phyloP scores from a whole-genome alignment of 352 stramenopile genomes.

The Globisporangium abappressorium region DNA sequence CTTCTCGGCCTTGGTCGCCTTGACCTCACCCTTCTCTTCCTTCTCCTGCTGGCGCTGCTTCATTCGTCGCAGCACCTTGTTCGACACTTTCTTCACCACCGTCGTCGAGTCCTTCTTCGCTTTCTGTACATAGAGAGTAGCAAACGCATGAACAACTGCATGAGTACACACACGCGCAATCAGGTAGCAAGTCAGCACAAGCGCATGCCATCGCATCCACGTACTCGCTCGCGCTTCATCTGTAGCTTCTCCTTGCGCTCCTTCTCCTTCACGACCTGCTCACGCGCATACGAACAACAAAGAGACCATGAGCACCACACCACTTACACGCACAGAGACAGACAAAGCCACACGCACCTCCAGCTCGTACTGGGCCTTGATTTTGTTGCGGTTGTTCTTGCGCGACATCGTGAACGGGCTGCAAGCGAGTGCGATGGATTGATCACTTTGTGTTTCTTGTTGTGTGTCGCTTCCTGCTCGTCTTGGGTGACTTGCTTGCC shows the following conservation, averaged over 20 bases:
- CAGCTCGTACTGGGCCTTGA: conserved; percentile 79
- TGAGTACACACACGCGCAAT: not conserved
- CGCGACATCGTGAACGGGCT: conserved; percentile 46
- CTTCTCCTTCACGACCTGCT: conserved; percentile 45
- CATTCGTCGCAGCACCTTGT: conserved; percentile 70
- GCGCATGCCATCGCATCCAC: not conserved
- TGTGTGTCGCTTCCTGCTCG: conserved; percentile 13
- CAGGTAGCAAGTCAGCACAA: not conserved
- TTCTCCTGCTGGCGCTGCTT: conserved; percentile 55
- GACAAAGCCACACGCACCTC: conserved; percentile 31
- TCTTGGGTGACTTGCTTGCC: not conserved
- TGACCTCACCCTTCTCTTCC: conserved; percentile 44
- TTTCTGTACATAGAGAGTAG: conserved; percentile 32
- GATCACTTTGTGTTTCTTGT: not conserved
- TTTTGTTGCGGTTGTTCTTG: conserved; percentile 80
- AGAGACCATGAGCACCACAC: not conserved
- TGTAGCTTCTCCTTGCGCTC: conserved; percentile 67
- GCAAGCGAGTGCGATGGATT: not conserved
- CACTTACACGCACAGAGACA: conserved; percentile 7
- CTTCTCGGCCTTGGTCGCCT: conserved; percentile 31
- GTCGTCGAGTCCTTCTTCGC: conserved; percentile 51
- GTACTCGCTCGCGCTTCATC: conserved; percentile 69
- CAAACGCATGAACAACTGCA: not conserved
- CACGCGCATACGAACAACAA: not conserved
- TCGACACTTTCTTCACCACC: conserved; percentile 67